Evolutionary conservation across 768 basidiomycete species (phyloP).

Genomic region (Phallus indusiatus): DNA sequence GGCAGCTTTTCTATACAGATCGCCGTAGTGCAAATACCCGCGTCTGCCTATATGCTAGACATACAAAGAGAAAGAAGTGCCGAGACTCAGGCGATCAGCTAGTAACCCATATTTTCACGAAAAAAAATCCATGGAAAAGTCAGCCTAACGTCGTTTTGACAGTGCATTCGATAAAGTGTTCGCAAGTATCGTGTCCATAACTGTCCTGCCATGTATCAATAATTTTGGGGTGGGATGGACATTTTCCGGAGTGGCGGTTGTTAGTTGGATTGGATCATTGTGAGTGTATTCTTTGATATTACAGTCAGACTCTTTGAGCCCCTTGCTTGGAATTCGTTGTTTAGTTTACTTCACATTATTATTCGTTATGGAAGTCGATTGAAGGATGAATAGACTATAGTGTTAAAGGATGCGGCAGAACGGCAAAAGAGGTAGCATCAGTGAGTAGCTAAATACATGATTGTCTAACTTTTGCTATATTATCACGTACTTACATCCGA

Average conservation of each 20-base stretch:
- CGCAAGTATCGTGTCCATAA: slow-evolving; percentile 34
- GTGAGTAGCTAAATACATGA: too few species aligned
- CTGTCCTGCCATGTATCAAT: slow-evolving; percentile 45
- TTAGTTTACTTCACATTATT: slow-evolving; percentile 41
- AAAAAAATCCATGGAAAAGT: too few species aligned
- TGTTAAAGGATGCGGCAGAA: too few species aligned
- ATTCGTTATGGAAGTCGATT: slow-evolving; percentile 49
- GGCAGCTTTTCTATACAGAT: too few species aligned
- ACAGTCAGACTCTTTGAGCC: too few species aligned
- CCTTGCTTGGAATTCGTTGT: too few species aligned
- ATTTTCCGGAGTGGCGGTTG: slow-evolving; percentile 33
- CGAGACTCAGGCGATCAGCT: slow-evolving; percentile 48
- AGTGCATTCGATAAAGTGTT: slow-evolving; percentile 30
- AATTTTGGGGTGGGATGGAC: slow-evolving; percentile 41
- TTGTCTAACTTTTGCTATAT: too few species aligned
- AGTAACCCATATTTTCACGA: slow-evolving; percentile 26
- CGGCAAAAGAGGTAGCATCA: too few species aligned
- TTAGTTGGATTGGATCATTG: slow-evolving; percentile 44
- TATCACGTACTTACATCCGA: too few species aligned
- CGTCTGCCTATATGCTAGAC: slow-evolving; percentile 51
- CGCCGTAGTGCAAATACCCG: slow-evolving; percentile 45
- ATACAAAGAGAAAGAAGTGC: slow-evolving; percentile 51
- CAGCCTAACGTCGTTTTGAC: background rate
- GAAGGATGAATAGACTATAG: too few species aligned
- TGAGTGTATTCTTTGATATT: slow-evolving; percentile 23